These are phyloP conservation scores for Ascosphaera apis DNA, from an alignment of 2,329 filamentous ascomycete species.

Conservation along the genomic window DNA sequence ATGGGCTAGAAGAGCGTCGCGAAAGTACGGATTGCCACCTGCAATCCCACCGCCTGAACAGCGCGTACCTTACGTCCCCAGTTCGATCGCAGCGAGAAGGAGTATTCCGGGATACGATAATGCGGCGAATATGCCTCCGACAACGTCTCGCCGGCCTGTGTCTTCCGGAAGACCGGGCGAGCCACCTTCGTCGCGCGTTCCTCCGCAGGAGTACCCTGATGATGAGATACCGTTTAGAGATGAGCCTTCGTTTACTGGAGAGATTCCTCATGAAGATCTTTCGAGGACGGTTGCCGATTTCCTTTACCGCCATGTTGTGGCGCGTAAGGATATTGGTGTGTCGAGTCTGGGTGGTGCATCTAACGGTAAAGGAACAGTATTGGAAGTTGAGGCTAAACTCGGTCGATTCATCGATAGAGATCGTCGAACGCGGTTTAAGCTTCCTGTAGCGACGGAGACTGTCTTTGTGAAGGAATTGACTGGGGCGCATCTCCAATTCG, in stretches of 20 bases:
- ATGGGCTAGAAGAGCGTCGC: conserved; percentile 23
- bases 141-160: conserved; percentile 7
- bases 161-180: conserved; percentile 20
- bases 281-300: conserved; percentile 62
- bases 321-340: conserved; percentile 37
- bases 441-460: conserved; percentile 48
- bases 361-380: conserved; percentile 40
- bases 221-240: too few relatives aligned
- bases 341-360: conserved; percentile 32
- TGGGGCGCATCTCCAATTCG: conserved; percentile 39
- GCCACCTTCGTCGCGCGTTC: too few relatives aligned
- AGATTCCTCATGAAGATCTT: conserved; percentile 49
- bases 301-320: conserved; percentile 47
- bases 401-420: conserved; percentile 57
- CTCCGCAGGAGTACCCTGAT: too few relatives aligned
- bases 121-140: conserved; percentile 8
- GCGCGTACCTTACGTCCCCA: conserved; percentile 6
- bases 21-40: conserved; percentile 19
- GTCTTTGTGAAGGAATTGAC: conserved; percentile 36
- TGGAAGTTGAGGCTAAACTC: conserved; percentile 89
- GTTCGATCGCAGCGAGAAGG: conserved; percentile 11
- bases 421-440: conserved; percentile 42
- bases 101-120: conserved; percentile 8
- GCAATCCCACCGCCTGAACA: conserved; percentile 10
- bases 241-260: conserved; percentile 40